phyloP scores from a whole-genome alignment of 148 eudicot species.

The Rheum nobile region DNA sequence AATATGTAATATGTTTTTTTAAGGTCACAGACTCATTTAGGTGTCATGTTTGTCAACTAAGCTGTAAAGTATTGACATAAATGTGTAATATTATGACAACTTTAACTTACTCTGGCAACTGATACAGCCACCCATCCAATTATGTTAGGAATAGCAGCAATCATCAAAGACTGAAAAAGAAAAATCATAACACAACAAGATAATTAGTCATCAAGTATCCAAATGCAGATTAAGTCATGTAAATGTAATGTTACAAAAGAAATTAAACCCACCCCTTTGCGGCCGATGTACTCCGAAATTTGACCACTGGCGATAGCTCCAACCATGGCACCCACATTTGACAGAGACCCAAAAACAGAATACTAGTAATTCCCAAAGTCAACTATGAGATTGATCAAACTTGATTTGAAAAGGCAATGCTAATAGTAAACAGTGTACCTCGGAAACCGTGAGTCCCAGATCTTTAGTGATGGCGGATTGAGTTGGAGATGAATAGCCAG shows the following conservation, averaged over 20 bases:
- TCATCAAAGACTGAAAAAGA: constrained; percentile 81
- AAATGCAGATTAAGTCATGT: not conserved
- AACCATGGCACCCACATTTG: constrained; percentile 98
- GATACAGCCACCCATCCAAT: constrained; percentile 94
- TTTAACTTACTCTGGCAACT: constrained; percentile 66
- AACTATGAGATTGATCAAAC: not conserved
- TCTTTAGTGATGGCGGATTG: constrained; percentile 56
- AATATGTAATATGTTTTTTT: too few species aligned
- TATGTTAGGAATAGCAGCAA: constrained; percentile 91
- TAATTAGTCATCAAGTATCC: not conserved
- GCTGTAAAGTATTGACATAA: too few species aligned
- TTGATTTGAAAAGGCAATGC: not conserved
- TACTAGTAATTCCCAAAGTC: constrained; percentile 30
- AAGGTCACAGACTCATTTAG: too few species aligned
- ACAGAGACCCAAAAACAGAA: constrained; percentile 81
- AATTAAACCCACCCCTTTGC: constrained; percentile 57
- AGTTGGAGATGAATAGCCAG: constrained; percentile 87
- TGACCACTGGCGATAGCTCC: constrained; percentile 98
- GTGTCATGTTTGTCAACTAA: too few species aligned
- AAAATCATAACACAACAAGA: constrained; percentile 9
- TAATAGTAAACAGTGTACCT: constrained; percentile 42
- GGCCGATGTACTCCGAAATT: constrained; percentile 88
- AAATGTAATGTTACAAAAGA: not conserved
- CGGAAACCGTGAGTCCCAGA: constrained; percentile 64
- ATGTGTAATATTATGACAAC: too few species aligned